Base-by-base conservation (phyloP, 768 basidiomycete genomes). In the Gymnopilus dilepis region DNA sequence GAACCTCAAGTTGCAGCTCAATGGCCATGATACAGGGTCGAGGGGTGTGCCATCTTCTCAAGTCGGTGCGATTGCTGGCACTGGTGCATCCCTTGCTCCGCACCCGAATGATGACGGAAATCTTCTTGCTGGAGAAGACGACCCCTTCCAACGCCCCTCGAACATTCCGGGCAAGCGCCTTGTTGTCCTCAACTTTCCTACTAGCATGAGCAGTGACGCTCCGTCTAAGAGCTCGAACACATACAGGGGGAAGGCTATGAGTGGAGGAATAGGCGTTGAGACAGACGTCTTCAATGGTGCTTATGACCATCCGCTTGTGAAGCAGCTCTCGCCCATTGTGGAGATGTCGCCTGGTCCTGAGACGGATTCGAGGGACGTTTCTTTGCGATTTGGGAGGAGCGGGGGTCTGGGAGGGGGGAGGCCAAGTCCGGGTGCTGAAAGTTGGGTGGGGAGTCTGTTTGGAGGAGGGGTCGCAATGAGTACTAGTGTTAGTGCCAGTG, bases 291-390 rank as follows among this genome's bases (percentile, higher is more conserved):
- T 75, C 65, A 73, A 68, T 5, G 63, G 72, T 47, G 76, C 76
- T 4, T 77, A 78, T 50, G 71, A 71, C 58, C 78, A 79, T 52
- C 78, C 79, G 2, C 60, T 58, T 80, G 77, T 74, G 24, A 80
- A 79, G 69, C 87, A 82, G 45, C 80, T 90, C 37, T 88, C 88
- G 1, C 88, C 89, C 0, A 89, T 90, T 40, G 80, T 79, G 8
- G 89, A 90, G 72, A 83, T 83, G 64, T 88, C 88, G 12, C 56
- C 57, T n/a, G 51, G 58, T 19, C 58, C 55, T 11, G 67, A 64
- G 6, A 42, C 67, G 6, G 60, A 63, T 1, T 57, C 62, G 22
- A 61, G 65, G 17, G 65, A 68, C 34, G 61, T 65, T 42, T 62
- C 69, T 52, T 60, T 68, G 56, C 60, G 50, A 33, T 65, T 65